Evolutionary conservation across 2,329 filamentous ascomycete species (phyloP).

Genomic region (Aspergillus brasiliensis): DNA sequence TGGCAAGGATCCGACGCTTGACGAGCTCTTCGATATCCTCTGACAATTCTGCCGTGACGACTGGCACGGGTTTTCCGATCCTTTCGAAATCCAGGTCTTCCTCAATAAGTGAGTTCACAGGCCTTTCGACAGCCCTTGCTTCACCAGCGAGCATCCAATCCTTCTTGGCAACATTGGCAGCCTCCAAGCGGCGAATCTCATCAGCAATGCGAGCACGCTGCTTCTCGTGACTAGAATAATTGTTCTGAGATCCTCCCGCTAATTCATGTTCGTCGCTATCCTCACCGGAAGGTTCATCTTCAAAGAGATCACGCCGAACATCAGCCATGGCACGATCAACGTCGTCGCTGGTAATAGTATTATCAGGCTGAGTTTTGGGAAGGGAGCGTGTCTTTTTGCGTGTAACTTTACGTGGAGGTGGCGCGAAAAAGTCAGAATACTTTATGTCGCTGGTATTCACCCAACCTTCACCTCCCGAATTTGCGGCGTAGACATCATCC

Average conservation of each 20-base stretch:
- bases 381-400: conserved; percentile 57
- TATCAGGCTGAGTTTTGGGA: conserved; percentile 53
- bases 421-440: conserved; percentile 92
- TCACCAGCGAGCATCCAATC: conserved; percentile 91
- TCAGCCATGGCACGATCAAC: conserved; percentile 81
- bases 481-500: conserved; percentile 56
- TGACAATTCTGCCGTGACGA: conserved; percentile 87
- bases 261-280: conserved; percentile 70
- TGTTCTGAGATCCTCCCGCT: conserved; percentile 41
- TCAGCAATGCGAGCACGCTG: conserved; percentile 81
- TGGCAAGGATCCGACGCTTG: conserved; percentile 85
- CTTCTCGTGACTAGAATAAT: conserved; percentile 76
- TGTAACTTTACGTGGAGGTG: conserved; percentile 71
- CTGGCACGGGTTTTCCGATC: conserved; percentile 88
- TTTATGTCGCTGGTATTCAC: conserved; percentile 84
- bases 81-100: conserved; percentile 96
- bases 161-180: conserved; percentile 83
- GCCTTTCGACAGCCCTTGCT: conserved; percentile 77
- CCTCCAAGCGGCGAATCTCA: conserved; percentile 89
- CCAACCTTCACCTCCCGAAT: conserved; percentile 61
- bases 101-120: conserved; percentile 88
- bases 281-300: conserved; percentile 60
- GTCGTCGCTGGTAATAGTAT: conserved; percentile 62
- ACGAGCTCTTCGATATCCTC: conserved; percentile 92
- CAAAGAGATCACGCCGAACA: conserved; percentile 87